Base-by-base conservation (phyloP, 31 red algal genomes). In the Porphyra umbilicalis region DNA sequence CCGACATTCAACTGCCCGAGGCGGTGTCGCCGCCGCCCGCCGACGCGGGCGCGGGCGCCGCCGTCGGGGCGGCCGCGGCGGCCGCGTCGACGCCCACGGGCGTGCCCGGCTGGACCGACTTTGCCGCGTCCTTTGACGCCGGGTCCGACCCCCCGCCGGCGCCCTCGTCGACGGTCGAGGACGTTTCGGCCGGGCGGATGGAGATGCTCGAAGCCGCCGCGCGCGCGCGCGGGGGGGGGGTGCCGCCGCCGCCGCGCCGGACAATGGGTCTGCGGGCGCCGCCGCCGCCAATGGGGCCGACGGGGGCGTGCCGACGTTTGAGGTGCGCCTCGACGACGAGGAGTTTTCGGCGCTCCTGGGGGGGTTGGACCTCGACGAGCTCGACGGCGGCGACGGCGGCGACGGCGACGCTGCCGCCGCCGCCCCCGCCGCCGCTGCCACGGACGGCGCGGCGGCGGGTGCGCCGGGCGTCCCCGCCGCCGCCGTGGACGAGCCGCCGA, bases 31-130 rank as follows among this genome's bases (percentile, higher is more conserved):
- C 33, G 77, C 14, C 35, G 10, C 33, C 14, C 18, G 32, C 33
- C 7, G 13, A 4, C 0, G 81, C 83, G 35, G 75, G 84, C 57
- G 90, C 84, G 32, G 85, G 84, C 6, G 90, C 80, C 33, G 30
- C n/a, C 33, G 77, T 7, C 10, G 35, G 33, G 6, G 0, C 35
- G 13, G 77, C n/a, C 20, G 30, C 77, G 33, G 34, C 0, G 16
- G 34, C 9, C 18, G 30, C 15, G 9, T 34, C 35, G 33, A 33
- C 35, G 5, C 77, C 34, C 30, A 33, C 18, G 35, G 77, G 33
- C 35, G 9, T 35, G 77, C 20, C 78, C 25, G 85, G 80, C n/a
- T n/a, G 75, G 39, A 76, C 34, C 29, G 40, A 46, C 36, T 71
- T 71, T n/a, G 57, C 57, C 6, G 25, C 57, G 6, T n/a, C 25